A percentile compares a stretch with the other conserved stretches of the same genome.
Conservation (phyloP, 2,329 filamentous ascomycete genomes). For the Lecanicillium sp. region DNA sequence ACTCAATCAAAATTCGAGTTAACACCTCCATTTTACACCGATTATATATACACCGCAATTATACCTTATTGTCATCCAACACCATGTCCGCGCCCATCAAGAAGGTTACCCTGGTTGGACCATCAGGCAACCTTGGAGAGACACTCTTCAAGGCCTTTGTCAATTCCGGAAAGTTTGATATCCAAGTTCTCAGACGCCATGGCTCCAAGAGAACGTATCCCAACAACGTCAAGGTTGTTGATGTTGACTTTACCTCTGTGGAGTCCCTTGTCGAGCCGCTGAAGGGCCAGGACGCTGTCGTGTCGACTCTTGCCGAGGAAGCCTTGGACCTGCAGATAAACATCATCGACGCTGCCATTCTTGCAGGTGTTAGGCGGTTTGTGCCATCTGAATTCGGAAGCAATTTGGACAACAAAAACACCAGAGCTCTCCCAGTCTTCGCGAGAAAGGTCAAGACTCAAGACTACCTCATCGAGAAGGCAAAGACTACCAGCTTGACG, state of each 20-base stretch:
- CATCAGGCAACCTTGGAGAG: slow-evolving; percentile 6
- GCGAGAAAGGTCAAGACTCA: slow-evolving; percentile 11
- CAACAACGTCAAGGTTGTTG: slow-evolving; percentile 30
- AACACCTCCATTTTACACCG: too few relatives aligned
- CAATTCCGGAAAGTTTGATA: slow-evolving; percentile 15
- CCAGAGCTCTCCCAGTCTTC: slow-evolving; percentile 10
- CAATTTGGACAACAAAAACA: slow-evolving; percentile 15
- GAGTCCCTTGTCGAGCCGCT: slow-evolving; percentile 37
- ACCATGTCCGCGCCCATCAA: slow-evolving; percentile 11
- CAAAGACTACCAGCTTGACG: slow-evolving; percentile 8
- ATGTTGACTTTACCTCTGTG: slow-evolving; percentile 38
- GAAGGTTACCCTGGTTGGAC: slow-evolving; percentile 18
- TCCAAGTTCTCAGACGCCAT: slow-evolving; percentile 41
- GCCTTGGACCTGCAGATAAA: slow-evolving; percentile 33
- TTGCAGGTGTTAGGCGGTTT: slow-evolving; percentile 44
- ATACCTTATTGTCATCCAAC: neutral
- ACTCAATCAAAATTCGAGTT: too few relatives aligned
- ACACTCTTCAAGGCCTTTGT: slow-evolving; percentile 4
- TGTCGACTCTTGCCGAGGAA: slow-evolving; percentile 34
- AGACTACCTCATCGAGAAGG: slow-evolving; percentile 4
- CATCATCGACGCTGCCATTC: slow-evolving; percentile 43
- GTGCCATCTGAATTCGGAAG: slow-evolving; percentile 41
- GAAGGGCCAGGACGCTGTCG: slow-evolving; percentile 41
- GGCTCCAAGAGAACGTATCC: slow-evolving; percentile 29
- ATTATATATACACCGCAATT: too few relatives aligned